Evolutionary conservation across 2,329 filamentous ascomycete genomes (phyloP).

Genomic region (Penicillium sp.): DNA sequence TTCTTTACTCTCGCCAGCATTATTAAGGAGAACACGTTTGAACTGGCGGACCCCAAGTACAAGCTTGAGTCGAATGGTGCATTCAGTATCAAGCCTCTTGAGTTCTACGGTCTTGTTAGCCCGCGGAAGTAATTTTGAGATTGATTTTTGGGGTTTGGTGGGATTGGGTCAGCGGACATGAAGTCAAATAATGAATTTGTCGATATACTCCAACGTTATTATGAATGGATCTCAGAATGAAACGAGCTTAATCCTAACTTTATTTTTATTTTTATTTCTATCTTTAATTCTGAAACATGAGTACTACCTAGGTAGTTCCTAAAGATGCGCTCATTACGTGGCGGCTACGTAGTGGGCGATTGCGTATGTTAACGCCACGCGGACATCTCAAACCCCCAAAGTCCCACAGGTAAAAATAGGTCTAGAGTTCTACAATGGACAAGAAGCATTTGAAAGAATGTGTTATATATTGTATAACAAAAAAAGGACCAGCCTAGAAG

Average conservation of each 20-base stretch:
- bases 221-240: neutral
- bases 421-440: neutral
- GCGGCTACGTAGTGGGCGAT: neutral
- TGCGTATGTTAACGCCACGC: conserved; percentile 9
- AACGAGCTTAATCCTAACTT: neutral
- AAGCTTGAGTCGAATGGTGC: conserved; percentile 44
- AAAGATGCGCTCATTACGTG: neutral
- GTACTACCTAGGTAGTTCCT: too few species aligned
- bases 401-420: neutral
- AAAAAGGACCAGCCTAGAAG: conserved; percentile 12
- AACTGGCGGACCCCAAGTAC: conserved; percentile 55
- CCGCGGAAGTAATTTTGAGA: conserved; percentile 13
- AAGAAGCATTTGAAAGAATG: conserved; percentile 4
- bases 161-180: neutral
- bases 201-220: conserved; percentile 1
- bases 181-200: conserved; percentile 7
- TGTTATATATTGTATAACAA: conserved; percentile 10
- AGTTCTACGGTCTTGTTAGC: conserved; percentile 34
- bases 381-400: neutral
- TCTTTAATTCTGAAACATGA: neutral
- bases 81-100: conserved; percentile 53
- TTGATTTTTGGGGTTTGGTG: neutral
- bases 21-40: conserved; percentile 67
- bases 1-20: conserved; percentile 60
- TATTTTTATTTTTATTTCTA: neutral